phyloP scores from a whole-genome alignment of 2,329 filamentous ascomycete species.

The Bipolaris sorokiniana region DNA sequence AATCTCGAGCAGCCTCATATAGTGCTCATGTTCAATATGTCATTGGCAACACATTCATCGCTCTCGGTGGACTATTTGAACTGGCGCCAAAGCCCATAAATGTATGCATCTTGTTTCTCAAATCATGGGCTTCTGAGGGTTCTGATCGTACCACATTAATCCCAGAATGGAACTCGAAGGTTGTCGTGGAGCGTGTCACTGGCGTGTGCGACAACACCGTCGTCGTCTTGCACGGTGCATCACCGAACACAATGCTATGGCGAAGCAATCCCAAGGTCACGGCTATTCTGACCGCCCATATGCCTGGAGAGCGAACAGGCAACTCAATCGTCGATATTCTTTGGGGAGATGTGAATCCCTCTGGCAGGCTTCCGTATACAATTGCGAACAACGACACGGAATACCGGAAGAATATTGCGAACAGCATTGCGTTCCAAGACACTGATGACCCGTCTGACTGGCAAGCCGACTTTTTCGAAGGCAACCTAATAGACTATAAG shows the following conservation, averaged over 20 bases:
- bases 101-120: too few species aligned
- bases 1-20: too few species aligned
- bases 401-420: conserved; percentile 45
- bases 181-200: conserved; percentile 65
- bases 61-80: too few species aligned
- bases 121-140: conserved; percentile 69
- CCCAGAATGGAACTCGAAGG: conserved; percentile 60
- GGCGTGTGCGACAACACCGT: conserved; percentile 70
- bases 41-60: too few species aligned
- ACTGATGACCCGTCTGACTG: conserved; percentile 61
- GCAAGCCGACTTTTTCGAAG: conserved; percentile 56
- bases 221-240: conserved; percentile 83
- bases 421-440: conserved; percentile 70
- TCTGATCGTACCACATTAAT: conserved; percentile 65
- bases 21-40: too few species aligned
- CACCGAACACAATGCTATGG: conserved; percentile 77
- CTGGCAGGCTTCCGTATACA: conserved; percentile 79
- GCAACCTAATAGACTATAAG: too few species aligned
- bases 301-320: conserved; percentile 84
- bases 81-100: too few species aligned
- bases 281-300: conserved; percentile 75
- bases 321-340: conserved; percentile 77
- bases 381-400: conserved; percentile 17
- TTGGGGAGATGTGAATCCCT: conserved; percentile 75
- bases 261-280: conserved; percentile 69